Percentiles rank a stretch among this genome's conserved stretches.
Conservation (phyloP, 345 rosid genomes). For the Gossypium bickii region DNA sequence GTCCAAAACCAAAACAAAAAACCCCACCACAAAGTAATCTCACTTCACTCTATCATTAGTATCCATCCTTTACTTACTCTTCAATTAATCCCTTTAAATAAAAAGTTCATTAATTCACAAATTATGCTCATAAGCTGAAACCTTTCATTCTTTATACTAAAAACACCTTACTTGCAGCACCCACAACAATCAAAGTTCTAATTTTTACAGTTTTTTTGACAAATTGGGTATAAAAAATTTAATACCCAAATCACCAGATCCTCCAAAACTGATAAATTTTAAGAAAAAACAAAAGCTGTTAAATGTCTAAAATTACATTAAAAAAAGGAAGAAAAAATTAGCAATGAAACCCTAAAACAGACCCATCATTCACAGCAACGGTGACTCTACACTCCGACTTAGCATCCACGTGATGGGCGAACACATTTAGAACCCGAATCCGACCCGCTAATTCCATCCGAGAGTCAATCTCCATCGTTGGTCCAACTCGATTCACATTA, state of each 20-base stretch:
- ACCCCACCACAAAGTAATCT: not conserved
- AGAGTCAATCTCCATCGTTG: constrained; percentile 84
- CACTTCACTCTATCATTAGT: no score
- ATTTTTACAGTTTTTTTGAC: constrained; percentile 33
- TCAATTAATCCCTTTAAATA: constrained; percentile 13
- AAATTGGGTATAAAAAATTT: not conserved
- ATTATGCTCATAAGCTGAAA: not conserved
- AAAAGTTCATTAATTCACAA: not conserved
- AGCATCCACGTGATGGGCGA: constrained; percentile 76
- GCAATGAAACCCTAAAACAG: constrained; percentile 61
- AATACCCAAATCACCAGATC: not conserved
- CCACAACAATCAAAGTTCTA: no score
- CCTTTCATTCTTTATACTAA: not conserved
- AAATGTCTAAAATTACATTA: not conserved
- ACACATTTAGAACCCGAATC: constrained; percentile 70
- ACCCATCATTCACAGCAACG: constrained; percentile 68
- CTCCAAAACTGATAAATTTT: not conserved
- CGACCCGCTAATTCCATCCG: constrained; percentile 72
- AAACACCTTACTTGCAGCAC: not conserved
- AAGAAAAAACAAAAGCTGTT: not conserved
- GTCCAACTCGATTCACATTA: constrained; percentile 52
- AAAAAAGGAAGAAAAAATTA: not conserved
- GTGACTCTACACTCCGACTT: constrained; percentile 68
- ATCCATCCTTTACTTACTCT: constrained; percentile 29
- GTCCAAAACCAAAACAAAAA: constrained; percentile 4